Percentiles rank a stretch among this genome's conserved stretches.
These are phyloP conservation scores for Cordyceps militaris DNA, from an alignment of 2,329 filamentous ascomycete species.

Conservation along the genomic window DNA sequence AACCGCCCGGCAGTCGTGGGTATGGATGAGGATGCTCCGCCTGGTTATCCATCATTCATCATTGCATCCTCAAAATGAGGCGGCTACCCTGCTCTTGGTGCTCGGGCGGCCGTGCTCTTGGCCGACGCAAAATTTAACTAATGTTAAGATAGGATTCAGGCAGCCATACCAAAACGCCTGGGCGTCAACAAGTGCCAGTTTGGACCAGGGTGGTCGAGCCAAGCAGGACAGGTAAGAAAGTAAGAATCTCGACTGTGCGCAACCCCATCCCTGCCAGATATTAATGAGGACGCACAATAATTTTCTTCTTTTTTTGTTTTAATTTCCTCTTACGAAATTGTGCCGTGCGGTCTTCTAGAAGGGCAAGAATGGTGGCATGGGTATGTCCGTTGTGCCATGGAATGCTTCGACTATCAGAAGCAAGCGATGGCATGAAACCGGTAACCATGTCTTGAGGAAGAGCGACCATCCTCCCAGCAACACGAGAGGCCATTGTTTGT, in stretches of 20 bases:
- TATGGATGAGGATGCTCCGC: not conserved
- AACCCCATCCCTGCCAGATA: slow-evolving; percentile 5
- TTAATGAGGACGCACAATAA: not conserved
- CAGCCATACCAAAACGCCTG: slow-evolving; percentile 5
- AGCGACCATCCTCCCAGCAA: not conserved
- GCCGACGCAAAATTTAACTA: not conserved
- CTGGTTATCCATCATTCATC: not conserved
- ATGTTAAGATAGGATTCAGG: slow-evolving; percentile 2
- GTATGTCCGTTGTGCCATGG: not conserved
- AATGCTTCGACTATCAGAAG: not conserved
- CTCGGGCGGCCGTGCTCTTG: not conserved
- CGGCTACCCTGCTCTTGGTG: not conserved
- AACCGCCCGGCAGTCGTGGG: not conserved
- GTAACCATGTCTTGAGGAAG: not conserved
- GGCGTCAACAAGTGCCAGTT: not conserved
- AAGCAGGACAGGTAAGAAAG: not conserved
- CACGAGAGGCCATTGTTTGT: slow-evolving; percentile 7
- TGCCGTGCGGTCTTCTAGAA: not conserved
- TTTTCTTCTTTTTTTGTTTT: not conserved
- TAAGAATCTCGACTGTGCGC: not conserved
- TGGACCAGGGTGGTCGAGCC: not conserved
- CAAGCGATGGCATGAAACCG: not conserved
- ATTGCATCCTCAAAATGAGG: not conserved
- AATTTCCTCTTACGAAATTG: not conserved
- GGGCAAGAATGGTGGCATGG: not conserved